Conservation (phyloP, 306 rosid genomes). For the Alnus glutinosa region DNA sequence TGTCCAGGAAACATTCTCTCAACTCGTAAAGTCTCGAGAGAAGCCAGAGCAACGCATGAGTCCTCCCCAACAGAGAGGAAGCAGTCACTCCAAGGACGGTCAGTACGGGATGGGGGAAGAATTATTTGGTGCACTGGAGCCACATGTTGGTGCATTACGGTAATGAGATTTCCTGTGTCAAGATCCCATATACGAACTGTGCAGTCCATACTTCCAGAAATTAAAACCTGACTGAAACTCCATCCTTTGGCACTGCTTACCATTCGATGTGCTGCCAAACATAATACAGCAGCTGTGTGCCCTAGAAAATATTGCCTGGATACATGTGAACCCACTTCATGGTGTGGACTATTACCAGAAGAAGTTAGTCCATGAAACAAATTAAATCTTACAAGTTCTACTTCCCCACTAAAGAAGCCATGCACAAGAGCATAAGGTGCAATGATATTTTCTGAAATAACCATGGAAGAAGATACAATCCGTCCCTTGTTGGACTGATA, state of each 20-base stretch:
- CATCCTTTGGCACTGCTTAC: conserved; percentile 44
- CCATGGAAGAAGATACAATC: conserved; percentile 72
- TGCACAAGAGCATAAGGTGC: conserved; percentile 73
- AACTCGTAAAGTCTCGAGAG: conserved; percentile 83
- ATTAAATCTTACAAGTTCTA: conserved; percentile 73
- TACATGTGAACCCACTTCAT: conserved; percentile 41
- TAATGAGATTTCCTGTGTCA: conserved; percentile 63
- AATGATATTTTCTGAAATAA: conserved; percentile 59
- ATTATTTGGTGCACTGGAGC: conserved; percentile 89
- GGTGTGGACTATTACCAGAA: conserved; percentile 46
- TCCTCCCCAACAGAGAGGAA: conserved; percentile 97
- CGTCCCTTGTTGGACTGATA: conserved; percentile 34
- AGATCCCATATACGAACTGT: conserved; percentile 91
- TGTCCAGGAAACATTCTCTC: conserved; percentile 98
- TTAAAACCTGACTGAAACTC: conserved; percentile 58
- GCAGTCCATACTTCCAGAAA: conserved; percentile 93
- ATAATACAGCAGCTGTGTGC: conserved; percentile 80
- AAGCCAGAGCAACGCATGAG: conserved; percentile 82
- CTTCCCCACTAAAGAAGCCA: conserved; percentile 76
- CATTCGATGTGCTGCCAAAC: conserved; percentile 91
- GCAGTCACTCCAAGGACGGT: conserved; percentile 79
- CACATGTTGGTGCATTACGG: conserved; percentile 92
- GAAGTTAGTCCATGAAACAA: conserved; percentile 55
- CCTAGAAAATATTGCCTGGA: conserved; percentile 66
- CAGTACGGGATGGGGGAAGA: conserved; percentile 69